Percentiles rank a stretch among this genome's conserved stretches.
phyloP scores from a whole-genome alignment of 352 stramenopile genomes.

The Phytophthora tubulina region DNA sequence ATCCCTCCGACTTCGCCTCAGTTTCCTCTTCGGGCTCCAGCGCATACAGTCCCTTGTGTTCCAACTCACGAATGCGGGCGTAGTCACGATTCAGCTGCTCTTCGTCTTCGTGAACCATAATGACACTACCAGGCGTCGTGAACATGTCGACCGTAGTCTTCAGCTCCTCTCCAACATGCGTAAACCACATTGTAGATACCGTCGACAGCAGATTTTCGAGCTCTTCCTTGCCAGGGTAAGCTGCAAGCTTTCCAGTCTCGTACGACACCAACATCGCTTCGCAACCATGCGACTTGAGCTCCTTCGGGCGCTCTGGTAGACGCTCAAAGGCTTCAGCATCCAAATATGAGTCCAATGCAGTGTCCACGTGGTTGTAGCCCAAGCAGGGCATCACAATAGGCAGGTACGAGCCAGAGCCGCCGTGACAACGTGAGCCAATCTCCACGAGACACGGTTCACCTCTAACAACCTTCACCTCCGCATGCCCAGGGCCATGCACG shows the following conservation, averaged over 20 bases:
- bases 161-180: slow-evolving; percentile 68
- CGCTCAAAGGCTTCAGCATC: slow-evolving; percentile 70
- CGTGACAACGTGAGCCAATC: slow-evolving; percentile 95
- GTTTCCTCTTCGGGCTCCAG: slow-evolving; percentile 38
- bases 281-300: slow-evolving; percentile 84
- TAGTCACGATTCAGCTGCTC: slow-evolving; percentile 87
- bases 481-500: slow-evolving; percentile 83
- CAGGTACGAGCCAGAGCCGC: slow-evolving; percentile 94
- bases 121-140: slow-evolving; percentile 84
- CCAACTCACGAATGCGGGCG: slow-evolving; percentile 84
- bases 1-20: slow-evolving; percentile 12
- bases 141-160: slow-evolving; percentile 92
- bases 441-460: slow-evolving; percentile 94
- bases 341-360: slow-evolving; percentile 90
- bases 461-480: slow-evolving; percentile 89
- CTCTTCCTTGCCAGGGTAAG: slow-evolving; percentile 86
- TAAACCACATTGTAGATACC: slow-evolving; percentile 80
- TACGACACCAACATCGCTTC: slow-evolving; percentile 95
- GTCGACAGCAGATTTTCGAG: slow-evolving; percentile 91
- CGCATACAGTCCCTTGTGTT: slow-evolving; percentile 76
- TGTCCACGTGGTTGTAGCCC: slow-evolving; percentile 94
- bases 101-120: slow-evolving; percentile 85
- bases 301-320: slow-evolving; percentile 55
- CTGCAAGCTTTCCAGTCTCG: slow-evolving; percentile 82
- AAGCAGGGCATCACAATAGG: slow-evolving; percentile 91